phyloP scores from a whole-genome alignment of 805 yeast species.

The Yarrowia yakushimensis region DNA sequence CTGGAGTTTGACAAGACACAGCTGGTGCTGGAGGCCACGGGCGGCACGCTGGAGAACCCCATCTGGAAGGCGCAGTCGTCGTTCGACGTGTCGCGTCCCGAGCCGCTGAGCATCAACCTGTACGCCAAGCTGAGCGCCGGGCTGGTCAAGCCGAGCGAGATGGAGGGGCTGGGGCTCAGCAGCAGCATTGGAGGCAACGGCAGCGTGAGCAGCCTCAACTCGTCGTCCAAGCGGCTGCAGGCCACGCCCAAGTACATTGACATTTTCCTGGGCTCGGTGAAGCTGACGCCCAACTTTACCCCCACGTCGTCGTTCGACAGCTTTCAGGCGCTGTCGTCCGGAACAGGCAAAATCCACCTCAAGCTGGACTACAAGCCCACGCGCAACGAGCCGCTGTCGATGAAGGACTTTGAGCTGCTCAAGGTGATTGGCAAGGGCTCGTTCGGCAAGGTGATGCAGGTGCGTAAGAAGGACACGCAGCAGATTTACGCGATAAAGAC shows the following conservation, averaged over 20 bases:
- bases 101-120: conserved; percentile 68
- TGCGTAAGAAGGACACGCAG: conserved; percentile 89
- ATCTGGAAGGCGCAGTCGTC: conserved; percentile 85
- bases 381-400: conserved; percentile 58
- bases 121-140: conserved; percentile 61
- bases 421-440: conserved; percentile 98
- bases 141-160: conserved; percentile 16
- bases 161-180: conserved; percentile 20
- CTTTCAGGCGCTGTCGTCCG: conserved; percentile 32
- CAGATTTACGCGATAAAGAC: conserved; percentile 94
- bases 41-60: conserved; percentile 75
- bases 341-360: conserved; percentile 42
- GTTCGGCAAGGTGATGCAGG: conserved; percentile 99
- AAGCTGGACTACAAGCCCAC: conserved; percentile 68
- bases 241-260: conserved; percentile 46
- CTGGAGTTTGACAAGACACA: conserved; percentile 94
- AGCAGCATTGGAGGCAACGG: conserved; percentile 12
- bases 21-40: conserved; percentile 78
- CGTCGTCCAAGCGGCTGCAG: conserved; percentile 31
- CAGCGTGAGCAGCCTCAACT: background rate
- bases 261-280: conserved; percentile 69
- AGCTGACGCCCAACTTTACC: conserved; percentile 42
- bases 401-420: conserved; percentile 87
- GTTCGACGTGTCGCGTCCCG: conserved; percentile 76
- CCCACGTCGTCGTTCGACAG: conserved; percentile 27